Evolutionary conservation across 805 yeast species (phyloP).

Genomic region (Starmerella stigmatis): DNA sequence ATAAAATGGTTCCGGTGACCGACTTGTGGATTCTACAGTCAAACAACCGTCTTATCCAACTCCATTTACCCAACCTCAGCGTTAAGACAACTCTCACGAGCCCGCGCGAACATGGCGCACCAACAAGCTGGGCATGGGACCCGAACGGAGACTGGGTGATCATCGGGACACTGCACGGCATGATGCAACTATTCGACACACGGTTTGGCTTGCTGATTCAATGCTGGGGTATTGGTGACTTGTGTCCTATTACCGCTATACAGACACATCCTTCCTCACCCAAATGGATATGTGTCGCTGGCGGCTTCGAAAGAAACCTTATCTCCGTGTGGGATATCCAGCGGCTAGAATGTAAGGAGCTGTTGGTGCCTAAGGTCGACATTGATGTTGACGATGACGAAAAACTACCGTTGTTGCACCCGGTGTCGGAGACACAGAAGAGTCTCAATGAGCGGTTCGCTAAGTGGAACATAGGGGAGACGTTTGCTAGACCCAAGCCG

Average conservation of each 20-base stretch:
- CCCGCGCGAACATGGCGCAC: conserved; percentile 55
- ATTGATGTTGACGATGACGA: conserved; percentile 12
- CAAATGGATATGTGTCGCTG: conserved; percentile 48
- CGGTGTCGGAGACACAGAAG: conserved; percentile 21
- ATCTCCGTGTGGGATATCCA: conserved; percentile 70
- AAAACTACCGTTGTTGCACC: conserved; percentile 21
- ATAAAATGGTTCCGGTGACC: neutral
- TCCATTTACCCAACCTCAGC: conserved; percentile 53
- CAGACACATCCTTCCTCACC: conserved; percentile 37
- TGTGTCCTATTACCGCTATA: conserved; percentile 42
- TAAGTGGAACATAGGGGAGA: conserved; percentile 20
- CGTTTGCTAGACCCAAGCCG: conserved; percentile 10
- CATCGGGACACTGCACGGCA: conserved; percentile 66
- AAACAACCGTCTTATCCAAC: conserved; percentile 27
- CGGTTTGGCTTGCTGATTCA: conserved; percentile 52
- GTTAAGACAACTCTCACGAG: conserved; percentile 37
- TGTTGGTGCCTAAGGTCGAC: conserved; percentile 22
- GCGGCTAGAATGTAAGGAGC: conserved; percentile 45
- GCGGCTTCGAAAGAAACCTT: conserved; percentile 53
- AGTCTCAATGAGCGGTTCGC: conserved; percentile 20
- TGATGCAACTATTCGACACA: conserved; percentile 71
- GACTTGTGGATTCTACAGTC: conserved; percentile 20
- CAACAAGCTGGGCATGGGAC: conserved; percentile 51
- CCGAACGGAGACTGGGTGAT: conserved; percentile 50
- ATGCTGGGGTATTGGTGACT: conserved; percentile 49